phyloP scores from a whole-genome alignment of 257 asterid species.

The Ilex aquifolium region DNA sequence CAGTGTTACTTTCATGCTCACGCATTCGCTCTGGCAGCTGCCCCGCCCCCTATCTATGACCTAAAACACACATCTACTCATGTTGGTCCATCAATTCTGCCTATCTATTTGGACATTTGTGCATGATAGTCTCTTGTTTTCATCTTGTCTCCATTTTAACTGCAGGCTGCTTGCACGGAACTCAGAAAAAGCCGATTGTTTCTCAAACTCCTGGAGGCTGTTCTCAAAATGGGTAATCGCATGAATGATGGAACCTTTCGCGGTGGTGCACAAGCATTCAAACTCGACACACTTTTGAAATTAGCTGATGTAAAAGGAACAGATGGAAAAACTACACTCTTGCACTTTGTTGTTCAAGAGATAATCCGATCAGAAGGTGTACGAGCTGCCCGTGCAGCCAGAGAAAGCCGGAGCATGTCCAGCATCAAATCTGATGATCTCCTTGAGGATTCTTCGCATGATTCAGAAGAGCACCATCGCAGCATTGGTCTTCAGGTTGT shows the following conservation, averaged over 20 bases:
- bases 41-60: too few relatives aligned
- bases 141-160: background rate
- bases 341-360: constrained; percentile 90
- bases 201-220: constrained; percentile 93
- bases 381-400: constrained; percentile 61
- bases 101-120: too few relatives aligned
- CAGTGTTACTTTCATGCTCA: too few relatives aligned
- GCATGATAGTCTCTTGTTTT: background rate
- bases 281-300: constrained; percentile 85
- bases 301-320: constrained; percentile 82
- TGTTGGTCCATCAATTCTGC: too few relatives aligned
- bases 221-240: constrained; percentile 91
- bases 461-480: constrained; percentile 46
- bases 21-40: too few relatives aligned
- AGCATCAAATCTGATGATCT: constrained; percentile 42
- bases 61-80: too few relatives aligned
- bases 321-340: constrained; percentile 82
- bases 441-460: constrained; percentile 29
- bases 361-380: constrained; percentile 82
- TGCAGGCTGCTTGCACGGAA: constrained; percentile 90
- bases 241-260: constrained; percentile 93
- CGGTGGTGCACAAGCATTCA: constrained; percentile 95
- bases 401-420: constrained; percentile 36
- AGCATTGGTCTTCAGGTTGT: constrained; percentile 65
- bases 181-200: constrained; percentile 74